Conservation (phyloP, 345 rosid species). For the Brassica rapa region DNA sequence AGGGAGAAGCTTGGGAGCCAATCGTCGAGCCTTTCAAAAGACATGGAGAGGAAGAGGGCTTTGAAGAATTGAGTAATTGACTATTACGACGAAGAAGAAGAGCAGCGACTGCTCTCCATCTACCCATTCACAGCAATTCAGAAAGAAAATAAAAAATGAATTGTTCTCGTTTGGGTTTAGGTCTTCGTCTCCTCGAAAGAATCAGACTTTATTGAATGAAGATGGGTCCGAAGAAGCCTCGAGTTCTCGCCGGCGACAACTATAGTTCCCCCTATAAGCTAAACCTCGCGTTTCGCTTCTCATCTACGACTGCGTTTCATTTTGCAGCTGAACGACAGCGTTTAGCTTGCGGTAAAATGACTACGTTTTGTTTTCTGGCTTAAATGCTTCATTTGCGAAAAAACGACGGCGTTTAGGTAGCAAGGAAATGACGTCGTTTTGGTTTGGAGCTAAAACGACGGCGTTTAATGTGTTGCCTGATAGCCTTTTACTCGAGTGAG, state of each 20-base stretch:
- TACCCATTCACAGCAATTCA: conserved; percentile 60
- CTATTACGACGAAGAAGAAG: conserved; percentile 46
- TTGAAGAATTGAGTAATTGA: conserved; percentile 33
- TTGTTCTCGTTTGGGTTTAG: not conserved
- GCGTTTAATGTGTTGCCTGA: not conserved
- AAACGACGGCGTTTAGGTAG: not conserved
- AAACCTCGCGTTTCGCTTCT: not conserved
- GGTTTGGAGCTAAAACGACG: not conserved
- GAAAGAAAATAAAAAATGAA: not conserved
- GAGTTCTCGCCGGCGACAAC: conserved; percentile 16
- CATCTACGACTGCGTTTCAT: not conserved
- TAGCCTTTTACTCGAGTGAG: conserved; percentile 7
- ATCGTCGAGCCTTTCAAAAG: conserved; percentile 1
- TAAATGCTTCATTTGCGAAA: not conserved
- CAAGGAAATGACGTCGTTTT: not conserved
- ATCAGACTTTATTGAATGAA: not conserved
- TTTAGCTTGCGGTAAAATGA: not conserved
- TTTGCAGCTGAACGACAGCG: not conserved
- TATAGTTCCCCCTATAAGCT: not conserved
- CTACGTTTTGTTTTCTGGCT: not conserved
- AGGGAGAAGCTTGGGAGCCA: not conserved
- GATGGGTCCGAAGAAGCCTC: conserved; percentile 14
- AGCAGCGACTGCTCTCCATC: conserved; percentile 61
- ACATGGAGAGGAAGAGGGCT: conserved; percentile 6
- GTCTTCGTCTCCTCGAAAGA: not conserved